phyloP scores from a whole-genome alignment of 306 rosid species.

The Acacia acuminata region DNA sequence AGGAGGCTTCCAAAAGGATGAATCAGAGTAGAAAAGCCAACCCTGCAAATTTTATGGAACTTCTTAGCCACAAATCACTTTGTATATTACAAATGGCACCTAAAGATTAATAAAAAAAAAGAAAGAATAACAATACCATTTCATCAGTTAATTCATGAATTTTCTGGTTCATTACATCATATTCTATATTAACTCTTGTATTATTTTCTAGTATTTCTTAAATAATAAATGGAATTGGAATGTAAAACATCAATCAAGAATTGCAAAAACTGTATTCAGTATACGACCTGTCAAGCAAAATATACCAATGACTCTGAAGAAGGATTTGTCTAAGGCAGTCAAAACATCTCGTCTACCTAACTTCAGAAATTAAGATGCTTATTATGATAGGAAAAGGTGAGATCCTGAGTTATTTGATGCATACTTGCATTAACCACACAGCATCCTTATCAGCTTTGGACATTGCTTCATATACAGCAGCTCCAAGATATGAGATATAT shows the following conservation, averaged over 20 bases:
- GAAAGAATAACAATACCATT: background rate
- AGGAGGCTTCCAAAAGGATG: slow-evolving; percentile 90
- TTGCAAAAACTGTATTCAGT: too few relatives aligned
- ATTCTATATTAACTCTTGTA: too few relatives aligned
- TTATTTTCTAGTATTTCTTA: too few relatives aligned
- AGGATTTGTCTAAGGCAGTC: too few relatives aligned
- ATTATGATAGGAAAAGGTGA: slow-evolving; percentile 7
- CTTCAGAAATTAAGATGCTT: too few relatives aligned
- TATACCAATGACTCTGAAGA: too few relatives aligned
- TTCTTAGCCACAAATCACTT: slow-evolving; percentile 30
- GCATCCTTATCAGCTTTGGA: slow-evolving; percentile 82
- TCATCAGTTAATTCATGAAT: background rate
- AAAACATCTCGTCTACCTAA: too few relatives aligned
- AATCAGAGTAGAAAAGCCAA: slow-evolving; percentile 93
- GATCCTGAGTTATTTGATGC: slow-evolving; percentile 38
- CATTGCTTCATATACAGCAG: slow-evolving; percentile 92
- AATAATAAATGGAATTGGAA: too few relatives aligned
- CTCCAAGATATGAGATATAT: slow-evolving; percentile 85
- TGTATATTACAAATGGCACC: slow-evolving; percentile 12
- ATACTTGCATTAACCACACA: slow-evolving; percentile 99
- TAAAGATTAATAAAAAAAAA: slow-evolving; percentile 17
- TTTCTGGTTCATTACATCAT: too few relatives aligned
- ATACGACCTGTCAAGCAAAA: too few relatives aligned
- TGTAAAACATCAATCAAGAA: too few relatives aligned
- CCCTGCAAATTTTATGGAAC: slow-evolving; percentile 57